Percentiles rank a stretch among this genome's conserved stretches.
Conservation (phyloP, 2,329 filamentous ascomycete genomes). For the Neurospora crassa region DNA sequence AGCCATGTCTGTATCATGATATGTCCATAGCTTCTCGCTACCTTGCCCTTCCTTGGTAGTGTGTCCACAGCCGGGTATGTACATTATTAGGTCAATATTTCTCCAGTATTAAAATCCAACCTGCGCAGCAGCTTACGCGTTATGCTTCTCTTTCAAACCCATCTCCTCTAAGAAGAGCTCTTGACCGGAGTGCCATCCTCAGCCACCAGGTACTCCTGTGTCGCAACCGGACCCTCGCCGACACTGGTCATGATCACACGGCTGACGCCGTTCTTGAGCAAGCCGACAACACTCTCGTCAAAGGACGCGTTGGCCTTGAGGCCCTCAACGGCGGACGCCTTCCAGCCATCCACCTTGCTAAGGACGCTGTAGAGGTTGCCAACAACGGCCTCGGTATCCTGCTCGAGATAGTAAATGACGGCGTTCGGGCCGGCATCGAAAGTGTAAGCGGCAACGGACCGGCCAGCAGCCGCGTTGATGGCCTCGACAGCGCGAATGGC, state of each 20-base stretch:
- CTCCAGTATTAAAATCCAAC: background rate
- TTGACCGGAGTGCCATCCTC: constrained; percentile 48
- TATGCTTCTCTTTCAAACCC: background rate
- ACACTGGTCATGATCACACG: constrained; percentile 87
- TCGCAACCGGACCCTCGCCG: constrained; percentile 77
- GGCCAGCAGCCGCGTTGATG: constrained; percentile 73
- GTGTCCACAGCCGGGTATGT: background rate
- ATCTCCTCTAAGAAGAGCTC: constrained; percentile 11
- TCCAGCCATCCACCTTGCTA: constrained; percentile 60
- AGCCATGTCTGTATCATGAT: background rate
- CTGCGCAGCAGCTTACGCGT: background rate
- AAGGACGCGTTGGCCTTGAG: constrained; percentile 47
- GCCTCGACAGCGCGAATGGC: constrained; percentile 82
- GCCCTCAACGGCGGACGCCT: constrained; percentile 38
- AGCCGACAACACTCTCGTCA: constrained; percentile 53
- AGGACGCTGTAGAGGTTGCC: constrained; percentile 68
- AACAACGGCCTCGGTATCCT: constrained; percentile 63
- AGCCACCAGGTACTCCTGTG: constrained; percentile 65
- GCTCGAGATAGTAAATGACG: constrained; percentile 87
- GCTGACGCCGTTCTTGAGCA: constrained; percentile 70
- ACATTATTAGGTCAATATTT: background rate
- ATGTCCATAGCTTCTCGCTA: background rate
- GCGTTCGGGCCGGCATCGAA: constrained; percentile 97
- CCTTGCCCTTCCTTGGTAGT: background rate
- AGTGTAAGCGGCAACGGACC: constrained; percentile 82